Evolutionary conservation across 768 basidiomycete genomes (phyloP), one percentile per base, ranked within the genome.

Genomic region (Lyophyllum shimeji): DNA sequence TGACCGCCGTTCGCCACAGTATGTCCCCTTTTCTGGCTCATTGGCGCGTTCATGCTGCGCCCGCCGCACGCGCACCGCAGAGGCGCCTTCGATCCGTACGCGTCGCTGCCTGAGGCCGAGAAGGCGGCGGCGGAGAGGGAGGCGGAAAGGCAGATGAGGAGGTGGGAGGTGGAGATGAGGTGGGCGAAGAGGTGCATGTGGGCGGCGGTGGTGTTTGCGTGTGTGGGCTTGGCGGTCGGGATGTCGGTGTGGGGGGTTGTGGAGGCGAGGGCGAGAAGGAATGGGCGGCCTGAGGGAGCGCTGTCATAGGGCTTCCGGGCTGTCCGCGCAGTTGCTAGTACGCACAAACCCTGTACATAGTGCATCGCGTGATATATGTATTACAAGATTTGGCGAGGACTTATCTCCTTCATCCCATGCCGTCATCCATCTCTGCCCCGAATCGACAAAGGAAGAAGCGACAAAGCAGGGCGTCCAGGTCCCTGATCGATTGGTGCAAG

Each of bases 121-220:
- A 56, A 55, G 29, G 50, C 49, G 12, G 47, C 27, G 29, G 54
- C 48, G 18, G 53, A 53, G 27, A 43, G 33, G 20, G 57, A 57
- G 42, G 52, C 55, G n/a, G 62, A 55, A 48, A 49, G 42, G 29
- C n/a, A 49, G 11, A 37, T 20, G 20, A 48, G 47, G 55, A 53
- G 40, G 18, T 57, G 56, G 55, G 50, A 55, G 24, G 60, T 44
- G 1, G 60, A 63, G 34, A 47, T 50, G 55, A 60, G 45, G 43
- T 63, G 62, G 62, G 59, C 55, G 29, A 56, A 53, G 39, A 49
- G 57, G 24, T 64, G 57, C 31, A 54, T 58, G 55, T 63, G 59
- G 53, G 61, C 63, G 5, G 23, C 58, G n/a, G 45, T 57, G 7
- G 50, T 47, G 31, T 59, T 60, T 51, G 46, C 57, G 3, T 54